Evolutionary conservation across 2,329 filamentous ascomycete species (phyloP), one percentile per base, ranked within the genome.

Genomic region (Penicillium corylophilum): DNA sequence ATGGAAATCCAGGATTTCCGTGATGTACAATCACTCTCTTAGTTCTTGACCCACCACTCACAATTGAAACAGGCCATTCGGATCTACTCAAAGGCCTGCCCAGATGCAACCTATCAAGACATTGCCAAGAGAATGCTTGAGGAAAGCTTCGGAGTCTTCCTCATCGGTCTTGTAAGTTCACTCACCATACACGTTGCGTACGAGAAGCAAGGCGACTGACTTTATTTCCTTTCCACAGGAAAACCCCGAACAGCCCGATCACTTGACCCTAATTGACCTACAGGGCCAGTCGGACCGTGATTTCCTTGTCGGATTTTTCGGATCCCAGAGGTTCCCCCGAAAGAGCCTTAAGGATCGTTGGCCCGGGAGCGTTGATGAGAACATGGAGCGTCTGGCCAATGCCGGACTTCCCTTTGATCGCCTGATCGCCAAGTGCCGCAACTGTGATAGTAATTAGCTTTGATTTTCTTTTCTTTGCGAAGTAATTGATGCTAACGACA

Each of bases 1-100:
- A 72, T 70, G 33, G 79, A 83, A 38, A 65, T 83, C 5, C 76
- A 77, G 16, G 72, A 75, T 20, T 82, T 83, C 63, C 77, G 74
- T 38, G 66, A 72, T 33, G 76, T 77, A 67, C 18, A 5, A 20
- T 18, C 4, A 13, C 10, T 18, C 35, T 9, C 18, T 38, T 18
- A 13, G 12, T 12, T 5, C 20, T 20, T 12, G 40, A 15, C 36
- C 63, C 45, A 57, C 45, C 56, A 18, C 46, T 53, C 23, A 51
- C 6, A 33, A 8, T 13, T 22, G 39, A 20, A 35, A 23, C 46
- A 78, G 71, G 74, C 71, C 4, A 60, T 84, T 39, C 74, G 75
- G 54, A 67, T 79, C 3, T 82, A 82, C 53, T 74, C 74, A 54
- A 80, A 82, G 51, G 74, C 76, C 2, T 69, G 68, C 24, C 74